Conservation (phyloP, 2,329 filamentous ascomycete genomes). For the Cercospora sp. region DNA sequence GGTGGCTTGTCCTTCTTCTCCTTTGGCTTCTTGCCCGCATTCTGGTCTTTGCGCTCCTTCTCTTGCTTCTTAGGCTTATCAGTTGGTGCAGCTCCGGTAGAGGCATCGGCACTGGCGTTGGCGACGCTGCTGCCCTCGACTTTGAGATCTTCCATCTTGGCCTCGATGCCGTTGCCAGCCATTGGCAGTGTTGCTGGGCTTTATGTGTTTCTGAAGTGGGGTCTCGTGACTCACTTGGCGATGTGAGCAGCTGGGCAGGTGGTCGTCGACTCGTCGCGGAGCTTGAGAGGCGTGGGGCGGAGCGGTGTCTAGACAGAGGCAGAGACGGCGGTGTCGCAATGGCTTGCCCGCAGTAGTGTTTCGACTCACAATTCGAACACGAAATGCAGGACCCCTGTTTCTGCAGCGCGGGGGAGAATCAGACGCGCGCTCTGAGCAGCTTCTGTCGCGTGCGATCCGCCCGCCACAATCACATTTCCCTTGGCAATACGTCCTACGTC, state of each 20-base stretch:
- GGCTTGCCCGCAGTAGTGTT: not conserved
- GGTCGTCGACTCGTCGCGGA: not conserved
- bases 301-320: not conserved
- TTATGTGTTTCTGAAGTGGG: not conserved
- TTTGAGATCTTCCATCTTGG: conserved; percentile 35
- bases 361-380: conserved; percentile 10
- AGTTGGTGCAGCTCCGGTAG: conserved; percentile 26
- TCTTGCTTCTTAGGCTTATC: conserved; percentile 39
- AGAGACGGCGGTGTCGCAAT: not conserved
- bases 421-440: conserved; percentile 1
- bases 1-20: conserved; percentile 36
- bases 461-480: not conserved
- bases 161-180: conserved; percentile 31
- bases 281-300: not conserved
- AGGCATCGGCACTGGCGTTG: conserved; percentile 14
- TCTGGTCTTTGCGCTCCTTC: conserved; percentile 41
- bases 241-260: not conserved
- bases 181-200: conserved; percentile 13
- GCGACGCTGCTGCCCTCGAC: conserved; percentile 24
- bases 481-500: not conserved
- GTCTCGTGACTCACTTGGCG: conserved; percentile 8
- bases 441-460: not conserved
- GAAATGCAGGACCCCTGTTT: not conserved
- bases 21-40: conserved; percentile 33
- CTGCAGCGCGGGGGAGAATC: not conserved